Conservation (phyloP, 2,329 filamentous ascomycete genomes). For the Ceratocystis variospora region DNA sequence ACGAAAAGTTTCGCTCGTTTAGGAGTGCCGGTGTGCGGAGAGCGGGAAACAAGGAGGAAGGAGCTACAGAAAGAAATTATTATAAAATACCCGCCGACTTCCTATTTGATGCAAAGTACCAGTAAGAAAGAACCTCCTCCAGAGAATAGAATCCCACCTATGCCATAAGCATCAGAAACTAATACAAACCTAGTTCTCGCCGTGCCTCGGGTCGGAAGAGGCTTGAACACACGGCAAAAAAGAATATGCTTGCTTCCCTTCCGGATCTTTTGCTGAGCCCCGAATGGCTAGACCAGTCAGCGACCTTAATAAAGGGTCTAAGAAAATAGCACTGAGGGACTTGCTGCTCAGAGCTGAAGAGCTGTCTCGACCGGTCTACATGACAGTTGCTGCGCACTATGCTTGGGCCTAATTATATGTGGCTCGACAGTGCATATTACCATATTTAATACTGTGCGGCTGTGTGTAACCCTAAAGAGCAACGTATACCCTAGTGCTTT, state of each 20-base stretch:
- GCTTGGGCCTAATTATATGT: background rate
- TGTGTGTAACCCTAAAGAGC: background rate
- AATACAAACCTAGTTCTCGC: background rate
- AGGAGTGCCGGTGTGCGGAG: background rate
- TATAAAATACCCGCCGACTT: background rate
- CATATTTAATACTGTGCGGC: background rate
- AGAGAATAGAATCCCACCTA: background rate
- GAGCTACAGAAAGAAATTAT: background rate
- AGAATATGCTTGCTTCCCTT: background rate
- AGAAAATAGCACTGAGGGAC: background rate
- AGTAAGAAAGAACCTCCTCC: background rate
- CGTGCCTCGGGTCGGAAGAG: too few species aligned
- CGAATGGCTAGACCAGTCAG: background rate
- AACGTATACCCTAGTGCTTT: background rate
- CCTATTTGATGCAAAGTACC: background rate
- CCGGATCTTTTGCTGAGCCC: background rate
- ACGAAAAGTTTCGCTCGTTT: background rate
- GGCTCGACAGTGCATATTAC: background rate
- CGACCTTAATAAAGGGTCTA: background rate
- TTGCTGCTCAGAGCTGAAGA: background rate
- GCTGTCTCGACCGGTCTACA: background rate
- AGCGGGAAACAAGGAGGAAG: background rate
- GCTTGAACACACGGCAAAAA: background rate
- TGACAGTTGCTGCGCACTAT: background rate
- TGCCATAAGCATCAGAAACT: background rate